Evolutionary conservation across 768 basidiomycete species (phyloP).

Genomic region (Lyophyllum decastes): DNA sequence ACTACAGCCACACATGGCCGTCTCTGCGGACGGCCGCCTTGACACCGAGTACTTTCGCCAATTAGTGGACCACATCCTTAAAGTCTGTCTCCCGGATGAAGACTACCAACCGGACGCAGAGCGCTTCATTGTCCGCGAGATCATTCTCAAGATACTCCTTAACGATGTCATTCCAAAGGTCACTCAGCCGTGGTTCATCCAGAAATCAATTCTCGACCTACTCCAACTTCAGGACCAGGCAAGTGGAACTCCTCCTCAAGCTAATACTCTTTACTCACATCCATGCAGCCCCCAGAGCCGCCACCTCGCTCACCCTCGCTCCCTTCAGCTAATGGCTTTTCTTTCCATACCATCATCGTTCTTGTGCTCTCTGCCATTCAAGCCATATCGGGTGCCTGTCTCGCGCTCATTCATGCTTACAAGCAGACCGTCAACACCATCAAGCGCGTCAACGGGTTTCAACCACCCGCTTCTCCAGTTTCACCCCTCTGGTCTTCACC

Average conservation of each 20-base stretch:
- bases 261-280: constrained; percentile 1
- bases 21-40: constrained; percentile 63
- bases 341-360: constrained; percentile 55
- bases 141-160: constrained; percentile 77
- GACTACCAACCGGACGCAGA: constrained; percentile 81
- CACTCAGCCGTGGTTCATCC: constrained; percentile 90
- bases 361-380: constrained; percentile 76
- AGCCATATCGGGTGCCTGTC: constrained; percentile 65
- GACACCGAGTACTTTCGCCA: constrained; percentile 82
- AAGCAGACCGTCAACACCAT: constrained; percentile 65
- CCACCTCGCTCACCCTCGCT: constrained; percentile 26
- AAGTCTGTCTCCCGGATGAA: constrained; percentile 68
- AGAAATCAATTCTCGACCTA: constrained; percentile 64
- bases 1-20: constrained; percentile 83
- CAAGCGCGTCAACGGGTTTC: constrained; percentile 58
- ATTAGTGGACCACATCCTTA: constrained; percentile 75
- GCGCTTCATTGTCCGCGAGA: constrained; percentile 82
- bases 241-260: constrained; percentile 13
- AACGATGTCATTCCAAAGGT: constrained; percentile 68
- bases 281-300: constrained; percentile 22
- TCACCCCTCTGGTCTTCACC: constrained; percentile 25
- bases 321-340: constrained; percentile 28
- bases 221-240: constrained; percentile 49
- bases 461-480: constrained; percentile 23
- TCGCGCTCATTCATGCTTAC: constrained; percentile 69